These are phyloP conservation scores for Lipomyces lipofer DNA, from an alignment of 805 yeast genomes.

Conservation along the genomic window DNA sequence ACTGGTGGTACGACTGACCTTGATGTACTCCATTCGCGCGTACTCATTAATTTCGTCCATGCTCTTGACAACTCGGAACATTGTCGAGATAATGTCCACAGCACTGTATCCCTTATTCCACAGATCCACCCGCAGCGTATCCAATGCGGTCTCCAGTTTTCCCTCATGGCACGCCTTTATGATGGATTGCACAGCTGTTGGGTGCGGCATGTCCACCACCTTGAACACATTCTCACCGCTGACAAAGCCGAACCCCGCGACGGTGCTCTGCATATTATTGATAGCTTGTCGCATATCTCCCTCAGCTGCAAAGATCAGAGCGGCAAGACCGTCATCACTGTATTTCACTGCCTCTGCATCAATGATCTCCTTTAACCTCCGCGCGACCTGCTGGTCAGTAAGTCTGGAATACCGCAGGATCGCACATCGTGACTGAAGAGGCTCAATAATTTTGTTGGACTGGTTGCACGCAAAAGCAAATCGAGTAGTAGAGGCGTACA, in stretches of 20 bases:
- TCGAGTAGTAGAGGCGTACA: constrained; percentile 91
- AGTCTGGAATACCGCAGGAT: constrained; percentile 80
- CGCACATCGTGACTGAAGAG: constrained; percentile 94
- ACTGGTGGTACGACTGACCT: constrained; percentile 33
- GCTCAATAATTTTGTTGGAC: constrained; percentile 91
- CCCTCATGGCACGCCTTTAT: constrained; percentile 47
- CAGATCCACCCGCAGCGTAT: constrained; percentile 56
- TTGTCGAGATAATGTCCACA: constrained; percentile 86
- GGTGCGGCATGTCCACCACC: constrained; percentile 96
- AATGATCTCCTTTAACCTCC: constrained; percentile 69
- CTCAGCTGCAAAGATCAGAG: constrained; percentile 90
- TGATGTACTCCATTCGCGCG: constrained; percentile 70
- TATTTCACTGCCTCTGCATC: constrained; percentile 70
- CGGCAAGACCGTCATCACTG: constrained; percentile 88
- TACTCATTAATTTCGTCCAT: constrained; percentile 68
- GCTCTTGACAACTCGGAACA: constrained; percentile 83
- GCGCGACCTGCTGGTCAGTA: constrained; percentile 80
- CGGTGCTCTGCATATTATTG: constrained; percentile 90
- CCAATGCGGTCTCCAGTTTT: constrained; percentile 65
- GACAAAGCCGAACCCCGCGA: constrained; percentile 90
- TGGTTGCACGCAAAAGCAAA: constrained; percentile 99
- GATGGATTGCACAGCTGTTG: constrained; percentile 75
- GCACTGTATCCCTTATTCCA: constrained; percentile 94
- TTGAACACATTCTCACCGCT: constrained; percentile 89
- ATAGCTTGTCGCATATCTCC: constrained; percentile 99